phyloP scores from a whole-genome alignment of 1,284 basidiomycete genomes.

The Waitea zeae region DNA sequence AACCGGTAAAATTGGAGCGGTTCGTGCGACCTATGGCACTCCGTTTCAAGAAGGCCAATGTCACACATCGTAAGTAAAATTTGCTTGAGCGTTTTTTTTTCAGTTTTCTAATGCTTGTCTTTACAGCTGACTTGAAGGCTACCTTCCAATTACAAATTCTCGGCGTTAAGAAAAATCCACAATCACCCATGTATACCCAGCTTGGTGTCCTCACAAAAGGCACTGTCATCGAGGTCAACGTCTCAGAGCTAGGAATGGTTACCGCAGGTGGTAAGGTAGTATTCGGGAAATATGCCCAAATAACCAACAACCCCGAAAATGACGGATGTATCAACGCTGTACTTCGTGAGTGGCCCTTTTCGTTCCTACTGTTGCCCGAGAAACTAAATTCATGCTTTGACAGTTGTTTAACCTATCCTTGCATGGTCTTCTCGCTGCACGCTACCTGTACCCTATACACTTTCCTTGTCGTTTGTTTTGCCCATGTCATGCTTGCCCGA shows the following conservation, averaged over 20 bases:
- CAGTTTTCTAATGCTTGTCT: slow-evolving; percentile 1
- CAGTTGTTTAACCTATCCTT: no score
- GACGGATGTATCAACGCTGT: slow-evolving; percentile 95
- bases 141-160: slow-evolving; percentile 98
- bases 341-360: slow-evolving; percentile 67
- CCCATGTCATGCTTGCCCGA: no score
- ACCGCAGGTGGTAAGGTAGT: slow-evolving; percentile 96
- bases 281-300: slow-evolving; percentile 88
- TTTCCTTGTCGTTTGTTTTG: no score
- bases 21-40: slow-evolving; percentile 97
- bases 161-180: slow-evolving; percentile 98
- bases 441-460: no score
- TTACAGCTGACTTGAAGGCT: slow-evolving; percentile 92
- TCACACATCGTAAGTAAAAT: slow-evolving; percentile 82
- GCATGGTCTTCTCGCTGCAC: no score
- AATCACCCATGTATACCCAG: slow-evolving; percentile 93
- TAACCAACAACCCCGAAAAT: slow-evolving; percentile 93
- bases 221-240: slow-evolving; percentile 97
- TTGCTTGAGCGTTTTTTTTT: background rate
- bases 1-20: slow-evolving; percentile 98
- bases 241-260: slow-evolving; percentile 93
- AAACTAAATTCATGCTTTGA: no score
- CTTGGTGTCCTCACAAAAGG: slow-evolving; percentile 97
- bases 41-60: slow-evolving; percentile 96
- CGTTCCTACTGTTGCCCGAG: no score